A percentile compares a stretch with the other conserved stretches of the same genome.
These are phyloP conservation scores for Polygonum maritimum DNA, from an alignment of 148 eudicot genomes.

Conservation along the genomic window DNA sequence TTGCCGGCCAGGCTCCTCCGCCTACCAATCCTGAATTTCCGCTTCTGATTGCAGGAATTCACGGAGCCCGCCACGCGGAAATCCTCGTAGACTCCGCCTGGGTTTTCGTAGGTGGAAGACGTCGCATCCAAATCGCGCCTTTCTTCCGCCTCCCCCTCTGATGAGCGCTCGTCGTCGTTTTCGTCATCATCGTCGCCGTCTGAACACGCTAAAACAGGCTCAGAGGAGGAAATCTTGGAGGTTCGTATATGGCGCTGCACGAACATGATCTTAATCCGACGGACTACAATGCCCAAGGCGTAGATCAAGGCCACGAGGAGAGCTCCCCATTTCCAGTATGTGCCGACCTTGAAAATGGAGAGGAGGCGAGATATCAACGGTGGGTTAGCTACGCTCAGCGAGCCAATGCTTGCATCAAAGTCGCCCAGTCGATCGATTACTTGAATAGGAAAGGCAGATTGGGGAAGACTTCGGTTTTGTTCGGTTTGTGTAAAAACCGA, in stretches of 20 bases:
- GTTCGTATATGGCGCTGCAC: slow-evolving; percentile 21
- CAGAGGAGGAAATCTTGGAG: slow-evolving; percentile 18
- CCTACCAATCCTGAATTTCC: slow-evolving; percentile 24
- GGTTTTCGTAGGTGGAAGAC: slow-evolving; percentile 13
- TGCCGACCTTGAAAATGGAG: slow-evolving; percentile 25
- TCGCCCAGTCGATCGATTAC: slow-evolving; percentile 41
- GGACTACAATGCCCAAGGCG: slow-evolving; percentile 37
- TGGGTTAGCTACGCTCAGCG: slow-evolving; percentile 30
- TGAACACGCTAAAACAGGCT: slow-evolving; percentile 18
- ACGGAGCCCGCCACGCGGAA: slow-evolving; percentile 19
- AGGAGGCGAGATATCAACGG: slow-evolving; percentile 34
- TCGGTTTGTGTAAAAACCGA: no score
- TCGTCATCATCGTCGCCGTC: slow-evolving; percentile 22
- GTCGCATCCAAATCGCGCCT: not conserved
- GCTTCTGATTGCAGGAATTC: slow-evolving; percentile 15
- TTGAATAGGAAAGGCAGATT: slow-evolving; percentile 15
- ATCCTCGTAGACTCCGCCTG: slow-evolving; percentile 23
- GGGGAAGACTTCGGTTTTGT: no score
- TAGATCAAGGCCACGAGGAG: slow-evolving; percentile 45
- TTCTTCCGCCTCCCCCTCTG: slow-evolving; percentile 21
- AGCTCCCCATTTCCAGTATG: slow-evolving; percentile 64
- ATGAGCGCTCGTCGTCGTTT: slow-evolving; percentile 24
- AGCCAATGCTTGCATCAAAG: slow-evolving; percentile 40
- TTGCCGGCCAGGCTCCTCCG: slow-evolving; percentile 15
- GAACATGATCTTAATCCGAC: slow-evolving; percentile 28